Evolutionary conservation across 129 eudicot genomes (phyloP), one percentile per base, ranked within the genome.

Genomic region (Chrysanthemum seticuspe): DNA sequence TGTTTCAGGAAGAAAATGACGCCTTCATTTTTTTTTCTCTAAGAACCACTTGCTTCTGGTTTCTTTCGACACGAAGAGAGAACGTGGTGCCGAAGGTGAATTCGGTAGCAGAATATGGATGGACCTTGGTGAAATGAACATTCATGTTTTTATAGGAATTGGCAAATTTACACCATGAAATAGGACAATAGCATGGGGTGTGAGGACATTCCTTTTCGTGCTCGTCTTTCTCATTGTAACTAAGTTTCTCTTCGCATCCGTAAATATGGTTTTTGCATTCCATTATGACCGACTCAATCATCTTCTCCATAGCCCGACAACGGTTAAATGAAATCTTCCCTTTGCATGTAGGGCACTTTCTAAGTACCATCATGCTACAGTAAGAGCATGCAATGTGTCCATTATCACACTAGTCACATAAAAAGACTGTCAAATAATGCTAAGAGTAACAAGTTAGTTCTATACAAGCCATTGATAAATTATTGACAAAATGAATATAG

Each of bases 301-400:
- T 79, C 82, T 87, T 87, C 77, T 90, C 96, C 19, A 90, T 79
- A 27, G 86, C 90, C 51, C 92, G 73, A 65, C 92, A 87, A 7
- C 91, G 86, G 56, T 69, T 90, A 78, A 66, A 76, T 10, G 87
- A 88, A 29, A 87, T 81, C 9, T 77, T 78, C 56, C 70, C 64
- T 73, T 68, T 65, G 79, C 92, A 84, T 2, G 83, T 72, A 18
- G 88, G 89, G 73, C 92, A 87, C 72, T 63, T 79, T 68, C 79
- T 25, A 18, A 44, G 53, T 48, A 79, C 60, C 72, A 76, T 87
- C 67, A 9, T 18, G 74, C 85, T 79, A 79, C 92, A 87, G 15
- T 68, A 36, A 58, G 74, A 34, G 62, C 92, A 87, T n/a, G 87
- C 81, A 19, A 78, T 57, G 65, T 87, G 92, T 65, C 92, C 92